These are phyloP conservation scores for Penicillium arizonense DNA, from an alignment of 495 filamentous ascomycete species.

Conservation along the genomic window DNA sequence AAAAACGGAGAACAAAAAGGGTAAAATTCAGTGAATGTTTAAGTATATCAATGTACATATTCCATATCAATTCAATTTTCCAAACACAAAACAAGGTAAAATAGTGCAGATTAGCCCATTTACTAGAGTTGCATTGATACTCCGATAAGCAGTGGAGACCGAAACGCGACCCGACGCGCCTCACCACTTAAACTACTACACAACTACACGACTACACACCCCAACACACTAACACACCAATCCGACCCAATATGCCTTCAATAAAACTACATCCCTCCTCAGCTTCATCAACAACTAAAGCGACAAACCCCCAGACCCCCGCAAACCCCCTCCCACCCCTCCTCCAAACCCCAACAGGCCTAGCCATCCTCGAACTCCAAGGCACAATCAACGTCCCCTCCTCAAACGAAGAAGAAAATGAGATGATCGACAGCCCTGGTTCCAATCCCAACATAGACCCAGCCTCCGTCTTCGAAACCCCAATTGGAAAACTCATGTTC, in stretches of 20 bases:
- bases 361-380: conserved; percentile 87
- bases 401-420: conserved; percentile 15
- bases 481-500: conserved; percentile 75
- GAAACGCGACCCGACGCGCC: too few species aligned
- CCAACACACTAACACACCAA: neutral
- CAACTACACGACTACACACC: neutral
- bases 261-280: conserved; percentile 33
- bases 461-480: conserved; percentile 40
- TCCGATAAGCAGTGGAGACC: too few species aligned
- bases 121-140: too few species aligned
- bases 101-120: too few species aligned
- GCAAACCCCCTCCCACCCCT: conserved; percentile 70
- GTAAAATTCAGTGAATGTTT: too few species aligned
- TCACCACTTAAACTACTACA: conserved; percentile 1
- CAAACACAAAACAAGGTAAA: too few species aligned
- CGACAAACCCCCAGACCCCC: conserved; percentile 11
- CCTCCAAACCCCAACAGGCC: conserved; percentile 74
- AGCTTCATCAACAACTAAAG: neutral
- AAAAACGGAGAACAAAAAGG: too few species aligned
- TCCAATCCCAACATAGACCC: conserved; percentile 8
- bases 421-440: conserved; percentile 12
- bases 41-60: too few species aligned
- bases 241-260: conserved; percentile 38
- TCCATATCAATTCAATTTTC: too few species aligned
- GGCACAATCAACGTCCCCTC: conserved; percentile 70